These are phyloP conservation scores for Penicillium roqueforti DNA, from an alignment of 495 filamentous ascomycete species.

Conservation along the genomic window DNA sequence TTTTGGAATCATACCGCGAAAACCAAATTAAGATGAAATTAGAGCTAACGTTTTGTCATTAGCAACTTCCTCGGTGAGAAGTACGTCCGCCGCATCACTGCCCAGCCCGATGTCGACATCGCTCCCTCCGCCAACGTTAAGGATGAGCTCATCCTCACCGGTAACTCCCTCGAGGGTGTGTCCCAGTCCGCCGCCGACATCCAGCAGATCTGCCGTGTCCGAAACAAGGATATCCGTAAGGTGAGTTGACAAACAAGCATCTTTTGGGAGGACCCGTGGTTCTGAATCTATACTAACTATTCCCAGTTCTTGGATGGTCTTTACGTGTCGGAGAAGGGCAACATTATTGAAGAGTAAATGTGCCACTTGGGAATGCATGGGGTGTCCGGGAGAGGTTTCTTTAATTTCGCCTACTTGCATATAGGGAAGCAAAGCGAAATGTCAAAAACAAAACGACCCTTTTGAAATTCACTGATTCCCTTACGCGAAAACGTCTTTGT, in stretches of 20 bases:
- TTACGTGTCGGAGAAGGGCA: conserved; percentile 96
- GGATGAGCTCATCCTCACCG: conserved; percentile 89
- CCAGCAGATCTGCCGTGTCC: conserved; percentile 97
- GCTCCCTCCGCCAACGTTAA: conserved; percentile 85
- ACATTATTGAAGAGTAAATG: conserved; percentile 73
- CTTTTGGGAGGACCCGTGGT: conserved; percentile 17
- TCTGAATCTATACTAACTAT: conserved; percentile 18
- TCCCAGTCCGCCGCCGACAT: conserved; percentile 98
- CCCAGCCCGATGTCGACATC: conserved; percentile 86
- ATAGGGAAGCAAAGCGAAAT: conserved; percentile 45
- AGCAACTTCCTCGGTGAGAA: conserved; percentile 99
- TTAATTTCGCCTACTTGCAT: conserved; percentile 47
- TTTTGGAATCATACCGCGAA: not conserved
- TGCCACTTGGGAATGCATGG: conserved; percentile 36
- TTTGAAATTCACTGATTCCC: conserved; percentile 31
- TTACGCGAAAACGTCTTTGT: conserved; percentile 22
- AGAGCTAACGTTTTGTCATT: conserved; percentile 11
- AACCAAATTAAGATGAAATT: not conserved
- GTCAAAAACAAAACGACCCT: conserved; percentile 43
- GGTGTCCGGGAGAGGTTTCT: conserved; percentile 43
- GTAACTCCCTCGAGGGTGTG: conserved; percentile 94
- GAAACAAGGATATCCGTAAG: conserved; percentile 99
- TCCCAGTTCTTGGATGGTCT: conserved; percentile 96
- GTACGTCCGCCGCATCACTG: conserved; percentile 87
- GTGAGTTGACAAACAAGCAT: conserved; percentile 43